Base-by-base conservation (phyloP, 495 filamentous ascomycete species). In the Penicillium waksmanii region DNA sequence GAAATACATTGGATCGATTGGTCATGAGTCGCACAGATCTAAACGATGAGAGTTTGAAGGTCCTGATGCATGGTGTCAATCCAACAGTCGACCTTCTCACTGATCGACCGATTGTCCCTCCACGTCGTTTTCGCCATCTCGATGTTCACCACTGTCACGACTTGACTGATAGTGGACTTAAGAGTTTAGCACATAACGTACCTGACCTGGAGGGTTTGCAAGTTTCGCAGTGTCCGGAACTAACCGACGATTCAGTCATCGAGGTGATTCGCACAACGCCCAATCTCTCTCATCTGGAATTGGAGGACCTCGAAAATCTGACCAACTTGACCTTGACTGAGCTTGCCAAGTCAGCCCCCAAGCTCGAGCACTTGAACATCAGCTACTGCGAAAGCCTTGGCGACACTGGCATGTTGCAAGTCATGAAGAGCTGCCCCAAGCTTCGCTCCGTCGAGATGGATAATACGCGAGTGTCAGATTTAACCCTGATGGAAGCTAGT, bases 401-500 rank as follows among this genome's bases (percentile, higher is more conserved):
- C 10, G 96, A 98, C 70, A 73, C 76, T 0, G 95, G 96, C 47
- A 90, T 97, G 86, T 78, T 96, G 0, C 89, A 86, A 18, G 77
- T 98, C 15, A 79, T 98, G 62, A 89, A 91, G 65, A 80, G 77
- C 49, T 96, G 93, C 71, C 77, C 81, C 1, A 79, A 76, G 17
- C 81, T 98, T 13, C 74, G 77, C 42, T 89, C 79, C 49, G 80
- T 96, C 12, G 90, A 92, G 46, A 90, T 97, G 86, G 95, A 98
- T 73, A 98, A 98, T 71, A 98, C 95, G 2, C 87, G 90, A 48
- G 83, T 96, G 55, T 91, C 89, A 42, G 92, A 98, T 63, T 81
- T 96, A 6, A 85, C 89, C n/a, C 84, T 98, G 13, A 84, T 87
- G 61, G 95, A 97, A 77, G 94, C 93, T 1, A 90, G 93, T 23